Conservation (phyloP, 495 filamentous ascomycete species). For the Friedmanniomyces endolithicus region DNA sequence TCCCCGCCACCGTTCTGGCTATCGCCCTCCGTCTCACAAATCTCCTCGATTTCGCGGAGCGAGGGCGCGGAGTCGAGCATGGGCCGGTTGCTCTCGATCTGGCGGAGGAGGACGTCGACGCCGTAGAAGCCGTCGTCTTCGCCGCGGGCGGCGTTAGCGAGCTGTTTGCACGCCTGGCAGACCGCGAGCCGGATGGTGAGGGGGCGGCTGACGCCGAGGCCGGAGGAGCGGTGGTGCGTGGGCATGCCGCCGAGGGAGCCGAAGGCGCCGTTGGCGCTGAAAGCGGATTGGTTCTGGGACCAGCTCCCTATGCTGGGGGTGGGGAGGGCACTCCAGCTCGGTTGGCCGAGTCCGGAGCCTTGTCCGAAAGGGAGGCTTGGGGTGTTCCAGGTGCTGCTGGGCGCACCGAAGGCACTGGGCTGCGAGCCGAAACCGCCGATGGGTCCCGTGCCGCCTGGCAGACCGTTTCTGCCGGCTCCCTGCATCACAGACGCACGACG, state of each 20-base stretch:
- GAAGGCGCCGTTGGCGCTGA: constrained; percentile 38
- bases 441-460: constrained; percentile 5
- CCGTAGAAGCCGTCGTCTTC: constrained; percentile 49
- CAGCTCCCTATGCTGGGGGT: constrained; percentile 31
- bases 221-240: constrained; percentile 3
- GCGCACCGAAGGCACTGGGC: constrained; percentile 13
- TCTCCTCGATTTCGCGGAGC: constrained; percentile 66
- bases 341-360: constrained; percentile 5
- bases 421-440: constrained; percentile 11
- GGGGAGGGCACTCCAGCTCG: constrained; percentile 20
- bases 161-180: constrained; percentile 48
- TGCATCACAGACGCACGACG: constrained; percentile 17
- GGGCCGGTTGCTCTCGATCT: constrained; percentile 49
- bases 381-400: constrained; percentile 24
- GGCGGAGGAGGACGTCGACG: constrained; percentile 50
- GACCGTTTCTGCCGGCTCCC: not conserved
- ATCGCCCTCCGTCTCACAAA: constrained; percentile 86
- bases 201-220: constrained; percentile 35
- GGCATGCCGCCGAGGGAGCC: constrained; percentile 30
- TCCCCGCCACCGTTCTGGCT: constrained; percentile 75
- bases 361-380: constrained; percentile 24
- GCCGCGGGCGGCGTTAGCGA: constrained; percentile 33
- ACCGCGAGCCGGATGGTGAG: constrained; percentile 46
- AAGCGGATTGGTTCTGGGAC: constrained; percentile 37
- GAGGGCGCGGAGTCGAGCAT: constrained; percentile 45